These are phyloP conservation scores for Ramularia collo-cygni DNA, from an alignment of 2,329 filamentous ascomycete genomes.

Conservation along the genomic window DNA sequence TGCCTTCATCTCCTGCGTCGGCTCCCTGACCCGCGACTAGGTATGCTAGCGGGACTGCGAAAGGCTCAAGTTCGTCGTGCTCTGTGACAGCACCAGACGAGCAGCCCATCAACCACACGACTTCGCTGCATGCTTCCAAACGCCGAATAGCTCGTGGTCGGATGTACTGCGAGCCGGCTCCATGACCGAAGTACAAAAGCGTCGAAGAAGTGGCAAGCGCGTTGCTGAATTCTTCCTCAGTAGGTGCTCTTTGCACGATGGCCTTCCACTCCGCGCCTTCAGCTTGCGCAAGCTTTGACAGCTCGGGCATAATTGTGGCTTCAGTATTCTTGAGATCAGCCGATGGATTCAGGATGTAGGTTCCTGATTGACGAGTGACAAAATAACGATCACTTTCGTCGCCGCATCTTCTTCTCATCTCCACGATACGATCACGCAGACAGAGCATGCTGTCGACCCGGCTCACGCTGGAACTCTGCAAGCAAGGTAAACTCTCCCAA, in stretches of 20 bases:
- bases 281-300: slow-evolving; percentile 40
- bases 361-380: slow-evolving; percentile 51
- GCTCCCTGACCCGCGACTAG: slow-evolving; percentile 65
- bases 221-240: slow-evolving; percentile 67
- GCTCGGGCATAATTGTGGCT: slow-evolving; percentile 60
- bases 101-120: slow-evolving; percentile 86
- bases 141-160: slow-evolving; percentile 74
- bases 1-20: background rate
- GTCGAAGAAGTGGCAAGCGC: slow-evolving; percentile 62
- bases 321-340: slow-evolving; percentile 78
- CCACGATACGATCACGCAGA: slow-evolving; percentile 67
- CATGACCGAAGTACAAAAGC: slow-evolving; percentile 92
- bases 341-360: slow-evolving; percentile 84
- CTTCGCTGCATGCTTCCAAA: slow-evolving; percentile 41
- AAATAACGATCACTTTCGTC: slow-evolving; percentile 26
- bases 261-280: slow-evolving; percentile 52
- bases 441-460: slow-evolving; percentile 81
- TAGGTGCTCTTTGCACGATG: slow-evolving; percentile 62
- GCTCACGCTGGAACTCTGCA: slow-evolving; percentile 72
- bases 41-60: slow-evolving; percentile 85
- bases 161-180: slow-evolving; percentile 90
- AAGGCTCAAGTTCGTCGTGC: slow-evolving; percentile 81
- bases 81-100: slow-evolving; percentile 75
- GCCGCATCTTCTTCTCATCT: slow-evolving; percentile 35
- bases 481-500: slow-evolving; percentile 90